These are phyloP conservation scores for Corniculantispora saksenae DNA, from an alignment of 2,329 filamentous ascomycete genomes.

Conservation along the genomic window DNA sequence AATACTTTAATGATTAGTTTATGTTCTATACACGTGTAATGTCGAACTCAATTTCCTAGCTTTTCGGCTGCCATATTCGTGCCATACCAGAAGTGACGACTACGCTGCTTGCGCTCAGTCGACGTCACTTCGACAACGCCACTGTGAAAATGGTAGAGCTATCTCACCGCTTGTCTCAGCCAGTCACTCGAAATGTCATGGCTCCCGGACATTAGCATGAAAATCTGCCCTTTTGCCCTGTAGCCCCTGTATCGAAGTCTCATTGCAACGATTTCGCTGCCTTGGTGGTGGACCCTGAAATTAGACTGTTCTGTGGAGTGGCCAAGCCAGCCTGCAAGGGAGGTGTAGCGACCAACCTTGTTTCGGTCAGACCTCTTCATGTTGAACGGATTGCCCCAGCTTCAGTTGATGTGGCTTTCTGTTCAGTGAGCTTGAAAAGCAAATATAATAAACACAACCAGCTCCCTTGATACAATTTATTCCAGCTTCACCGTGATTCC, in stretches of 20 bases:
- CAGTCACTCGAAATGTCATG: not conserved
- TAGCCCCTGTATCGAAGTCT: not conserved
- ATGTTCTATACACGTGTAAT: not conserved
- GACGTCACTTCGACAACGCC: too few species aligned
- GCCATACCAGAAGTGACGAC: not conserved
- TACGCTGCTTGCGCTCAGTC: too few species aligned
- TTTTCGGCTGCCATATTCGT: not conserved
- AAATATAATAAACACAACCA: not conserved
- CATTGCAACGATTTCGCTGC: constrained; percentile 10
- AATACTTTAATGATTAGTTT: not conserved
- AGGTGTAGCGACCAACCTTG: not conserved
- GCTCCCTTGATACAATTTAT: not conserved
- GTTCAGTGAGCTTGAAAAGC: not conserved
- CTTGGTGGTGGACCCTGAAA: constrained; percentile 15
- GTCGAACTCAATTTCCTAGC: not conserved
- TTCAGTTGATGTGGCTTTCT: not conserved
- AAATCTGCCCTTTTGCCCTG: not conserved
- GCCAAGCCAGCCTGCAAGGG: not conserved
- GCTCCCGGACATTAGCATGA: not conserved
- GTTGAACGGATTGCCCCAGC: not conserved
- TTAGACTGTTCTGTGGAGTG: constrained; percentile 9
- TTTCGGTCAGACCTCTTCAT: not conserved
- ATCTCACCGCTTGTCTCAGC: not conserved
- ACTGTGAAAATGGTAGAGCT: not conserved
- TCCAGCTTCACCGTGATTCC: not conserved